Evolutionary conservation across 2,329 filamentous ascomycete species (phyloP), one percentile per base, ranked within the genome.

Genomic region (Cytospora mali): DNA sequence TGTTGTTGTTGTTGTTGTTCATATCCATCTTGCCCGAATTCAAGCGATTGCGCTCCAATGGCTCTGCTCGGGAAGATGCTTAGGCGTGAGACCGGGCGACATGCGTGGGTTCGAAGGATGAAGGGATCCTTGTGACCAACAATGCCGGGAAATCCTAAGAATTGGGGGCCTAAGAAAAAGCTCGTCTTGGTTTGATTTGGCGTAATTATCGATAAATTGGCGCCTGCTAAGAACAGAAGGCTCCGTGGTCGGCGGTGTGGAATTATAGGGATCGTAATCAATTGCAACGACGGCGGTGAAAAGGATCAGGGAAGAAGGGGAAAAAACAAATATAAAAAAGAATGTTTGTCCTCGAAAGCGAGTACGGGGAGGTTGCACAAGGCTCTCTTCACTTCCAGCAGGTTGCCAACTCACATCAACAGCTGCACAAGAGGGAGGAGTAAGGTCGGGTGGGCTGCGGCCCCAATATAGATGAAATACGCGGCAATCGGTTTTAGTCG

Each of bases 151-250:
- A 50, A 48, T 51, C 13, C 31, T 51, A 49, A 57, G 56, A 49
- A 51, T 49, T 50, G 56, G 60, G 52, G 60, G 27, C 55, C 53
- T 21, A 55, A 50, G 35, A 48, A 33, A 48, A 33, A 28, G 48
- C 46, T 53, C 52, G 56, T 46, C 33, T 14, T 21, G 52, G 42
- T 60, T 49, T 59, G 60, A 62, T 65, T 62, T 59, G 55, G 27
- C 60, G 60, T 53, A 62, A 59, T 56, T 46, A 58, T 60, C 35
- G 63, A 62, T 60, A 62, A 59, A 65, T 54, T 52, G 63, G 58
- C 48, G 33, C 31, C 52, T 56, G 60, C 60, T 59, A 52, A 57
- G 31, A 50, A 60, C 55, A 25, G 27, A 57, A 31, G 39, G 46
- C 29, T 49, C 52, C 52, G 59, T 51, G 39, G 63, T 60, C 60